phyloP scores from a whole-genome alignment of 2,329 filamentous ascomycete species.

The Zymoseptoria pseudotritici region DNA sequence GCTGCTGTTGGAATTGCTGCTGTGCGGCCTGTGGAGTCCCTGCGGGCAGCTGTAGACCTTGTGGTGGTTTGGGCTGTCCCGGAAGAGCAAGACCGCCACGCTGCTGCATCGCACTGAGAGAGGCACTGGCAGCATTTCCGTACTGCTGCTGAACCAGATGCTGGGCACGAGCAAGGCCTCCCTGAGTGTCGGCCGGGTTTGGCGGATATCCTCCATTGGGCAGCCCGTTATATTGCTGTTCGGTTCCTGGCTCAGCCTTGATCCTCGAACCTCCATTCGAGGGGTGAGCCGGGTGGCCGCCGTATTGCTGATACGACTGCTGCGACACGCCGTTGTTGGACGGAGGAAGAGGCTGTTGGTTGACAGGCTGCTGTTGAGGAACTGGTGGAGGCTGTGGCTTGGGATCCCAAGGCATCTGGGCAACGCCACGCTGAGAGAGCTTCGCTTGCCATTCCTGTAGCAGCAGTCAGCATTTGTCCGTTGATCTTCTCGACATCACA shows the following conservation, averaged over 20 bases:
- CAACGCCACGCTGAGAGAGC: slow-evolving; percentile 74
- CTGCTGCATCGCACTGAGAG: slow-evolving; percentile 52
- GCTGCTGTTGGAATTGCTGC: slow-evolving; percentile 31
- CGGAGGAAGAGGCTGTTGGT: slow-evolving; percentile 25
- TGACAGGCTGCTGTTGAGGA: slow-evolving; percentile 12
- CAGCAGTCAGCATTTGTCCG: slow-evolving; percentile 9
- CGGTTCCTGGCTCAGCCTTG: slow-evolving; percentile 45
- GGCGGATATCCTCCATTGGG: slow-evolving; percentile 21
- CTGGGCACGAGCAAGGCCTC: slow-evolving; percentile 41
- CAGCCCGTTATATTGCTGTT: slow-evolving; percentile 26
- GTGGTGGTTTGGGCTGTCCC: slow-evolving; percentile 22
- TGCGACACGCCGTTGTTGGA: slow-evolving; percentile 22
- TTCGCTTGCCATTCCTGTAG: slow-evolving; percentile 87
- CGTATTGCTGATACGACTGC: slow-evolving; percentile 12
- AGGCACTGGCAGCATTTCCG: slow-evolving; percentile 57
- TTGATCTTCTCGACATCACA: neutral
- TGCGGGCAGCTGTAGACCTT: slow-evolving; percentile 32
- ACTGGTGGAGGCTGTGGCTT: slow-evolving; percentile 55
- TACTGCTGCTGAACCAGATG: slow-evolving; percentile 53
- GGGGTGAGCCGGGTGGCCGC: slow-evolving; percentile 23
- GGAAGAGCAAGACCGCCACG: slow-evolving; percentile 31
- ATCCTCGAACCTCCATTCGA: slow-evolving; percentile 40
- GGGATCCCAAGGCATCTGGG: slow-evolving; percentile 92
- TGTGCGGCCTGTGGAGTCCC: slow-evolving; percentile 32
- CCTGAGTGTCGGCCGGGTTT: slow-evolving; percentile 28